phyloP scores from a whole-genome alignment of 805 yeast genomes.

The Spathaspora passalidarum region DNA sequence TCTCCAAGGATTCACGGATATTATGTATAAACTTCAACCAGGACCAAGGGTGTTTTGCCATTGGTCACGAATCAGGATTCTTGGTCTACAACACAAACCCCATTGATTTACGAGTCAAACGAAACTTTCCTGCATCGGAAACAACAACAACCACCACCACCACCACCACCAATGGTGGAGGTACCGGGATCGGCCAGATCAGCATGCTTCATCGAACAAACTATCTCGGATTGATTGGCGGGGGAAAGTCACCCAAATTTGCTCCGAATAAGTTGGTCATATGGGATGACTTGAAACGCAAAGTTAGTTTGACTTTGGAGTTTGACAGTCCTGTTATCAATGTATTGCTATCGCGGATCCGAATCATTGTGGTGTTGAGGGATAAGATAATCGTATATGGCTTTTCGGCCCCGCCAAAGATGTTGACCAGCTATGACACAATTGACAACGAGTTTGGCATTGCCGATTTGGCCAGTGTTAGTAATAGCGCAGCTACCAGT shows the following conservation, averaged over 20 bases:
- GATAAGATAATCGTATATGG: slow-evolving; percentile 73
- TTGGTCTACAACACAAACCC: slow-evolving; percentile 87
- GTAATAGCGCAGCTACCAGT: not conserved
- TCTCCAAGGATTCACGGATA: slow-evolving; percentile 14
- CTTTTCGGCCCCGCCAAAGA: slow-evolving; percentile 75
- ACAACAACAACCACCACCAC: not conserved
- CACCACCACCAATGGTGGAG: slow-evolving; percentile 10
- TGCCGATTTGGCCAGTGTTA: slow-evolving; percentile 44
- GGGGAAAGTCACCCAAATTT: slow-evolving; percentile 76
- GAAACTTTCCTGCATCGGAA: slow-evolving; percentile 37
- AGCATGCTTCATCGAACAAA: slow-evolving; percentile 89
- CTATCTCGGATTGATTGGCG: slow-evolving; percentile 86
- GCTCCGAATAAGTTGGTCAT: slow-evolving; percentile 78
- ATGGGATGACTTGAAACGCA: slow-evolving; percentile 88
- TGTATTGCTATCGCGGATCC: slow-evolving; percentile 69
- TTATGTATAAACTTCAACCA: slow-evolving; percentile 76
- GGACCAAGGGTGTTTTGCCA: slow-evolving; percentile 86
- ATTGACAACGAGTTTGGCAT: slow-evolving; percentile 59
- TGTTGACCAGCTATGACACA: slow-evolving; percentile 64
- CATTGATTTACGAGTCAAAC: slow-evolving; percentile 66
- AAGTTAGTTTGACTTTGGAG: slow-evolving; percentile 68
- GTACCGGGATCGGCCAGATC: slow-evolving; percentile 68
- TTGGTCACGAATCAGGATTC: slow-evolving; percentile 79
- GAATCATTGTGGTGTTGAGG: slow-evolving; percentile 69
- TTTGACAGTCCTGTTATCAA: slow-evolving; percentile 73